Base-by-base conservation (phyloP, 2,329 filamentous ascomycete genomes). In the Fusarium graminum region DNA sequence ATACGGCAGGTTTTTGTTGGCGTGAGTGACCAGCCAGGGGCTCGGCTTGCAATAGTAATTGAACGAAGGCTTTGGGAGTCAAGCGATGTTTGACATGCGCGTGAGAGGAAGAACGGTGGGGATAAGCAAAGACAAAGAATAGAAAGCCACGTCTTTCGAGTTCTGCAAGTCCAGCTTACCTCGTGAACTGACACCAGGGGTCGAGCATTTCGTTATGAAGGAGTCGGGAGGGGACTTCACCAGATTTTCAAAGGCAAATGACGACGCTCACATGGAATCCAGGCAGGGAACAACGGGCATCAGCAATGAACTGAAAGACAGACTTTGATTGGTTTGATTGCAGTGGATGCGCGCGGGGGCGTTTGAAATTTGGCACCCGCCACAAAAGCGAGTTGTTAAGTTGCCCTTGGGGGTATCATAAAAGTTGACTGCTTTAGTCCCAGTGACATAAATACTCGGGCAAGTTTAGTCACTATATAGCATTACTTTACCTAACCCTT, bases 231-330 rank as follows among this genome's bases (percentile, higher is more conserved):
- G 71, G 66, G 69, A 59, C 67, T 72, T 72, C 58, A 72, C 69
- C 65, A 71, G 63, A 72, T 72, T 73, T 72, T 73, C 69, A 72
- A 72, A 72, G 65, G 70, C 55, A 66, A 63, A 63, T 69, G 65
- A 71, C 68, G 60, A 68, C 68, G 46, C 41, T 57, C 50, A 67
- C 55, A 43, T 43, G 42, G 25, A 30, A 53, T 49, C 30, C 44
- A 67, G 69, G 69, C 69, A 70, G 58, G 64, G 39, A 68, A 53
- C 57, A 22, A 22, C 22, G 22, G 22, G 22, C 22, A 22, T 22
- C 22, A 22, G 6, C 22, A 22, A 22, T 22, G 22, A 22, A 22
- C 22, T n/a, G 25, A 38, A 22, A n/a, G 17, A 36, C 52, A 29
- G 52, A n/a, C 32, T 43, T 19, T 53, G 51, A 52, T 65, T 62